Evolutionary conservation across 2,329 filamentous ascomycete species (phyloP).

Genomic region (Neofusicoccum sp.): DNA sequence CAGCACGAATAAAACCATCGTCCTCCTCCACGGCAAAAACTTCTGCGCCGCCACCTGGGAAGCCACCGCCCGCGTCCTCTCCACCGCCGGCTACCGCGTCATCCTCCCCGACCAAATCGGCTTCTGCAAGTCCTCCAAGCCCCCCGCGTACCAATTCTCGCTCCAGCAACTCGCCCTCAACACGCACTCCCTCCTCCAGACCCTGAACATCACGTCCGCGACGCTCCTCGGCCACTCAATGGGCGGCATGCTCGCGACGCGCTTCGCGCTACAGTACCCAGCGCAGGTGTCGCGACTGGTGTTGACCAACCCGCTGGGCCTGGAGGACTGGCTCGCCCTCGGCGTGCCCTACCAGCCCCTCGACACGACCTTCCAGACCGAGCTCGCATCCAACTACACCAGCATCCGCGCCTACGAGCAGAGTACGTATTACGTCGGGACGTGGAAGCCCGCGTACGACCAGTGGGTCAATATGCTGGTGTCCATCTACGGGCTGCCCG

Average conservation of each 20-base stretch:
- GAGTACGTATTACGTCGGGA: constrained; percentile 30
- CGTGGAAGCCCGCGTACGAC: constrained; percentile 53
- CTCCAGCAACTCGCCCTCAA: constrained; percentile 53
- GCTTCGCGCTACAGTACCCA: constrained; percentile 53
- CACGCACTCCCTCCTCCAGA: constrained; percentile 48
- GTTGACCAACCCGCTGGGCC: constrained; percentile 53
- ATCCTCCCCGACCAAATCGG: constrained; percentile 56
- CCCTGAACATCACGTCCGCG: constrained; percentile 44
- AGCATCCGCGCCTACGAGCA: constrained; percentile 30
- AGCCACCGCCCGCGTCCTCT: constrained; percentile 45
- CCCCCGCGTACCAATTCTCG: constrained; percentile 52
- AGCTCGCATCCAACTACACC: constrained; percentile 27
- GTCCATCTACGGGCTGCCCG: constrained; percentile 49
- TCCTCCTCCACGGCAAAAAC: constrained; percentile 57
- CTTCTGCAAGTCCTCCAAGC: constrained; percentile 59
- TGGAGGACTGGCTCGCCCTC: constrained; percentile 52
- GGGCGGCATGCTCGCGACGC: constrained; percentile 54
- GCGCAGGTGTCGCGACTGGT: constrained; percentile 44
- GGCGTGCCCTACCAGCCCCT: constrained; percentile 28
- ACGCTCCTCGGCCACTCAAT: constrained; percentile 56
- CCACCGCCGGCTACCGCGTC: constrained; percentile 49
- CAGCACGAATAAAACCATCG: constrained; percentile 39
- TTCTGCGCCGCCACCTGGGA: constrained; percentile 57
- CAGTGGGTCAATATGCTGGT: constrained; percentile 57
- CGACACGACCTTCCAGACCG: constrained; percentile 23